These are phyloP conservation scores for Epicoccum nigrum DNA, from an alignment of 2,329 filamentous ascomycete species.

Conservation along the genomic window DNA sequence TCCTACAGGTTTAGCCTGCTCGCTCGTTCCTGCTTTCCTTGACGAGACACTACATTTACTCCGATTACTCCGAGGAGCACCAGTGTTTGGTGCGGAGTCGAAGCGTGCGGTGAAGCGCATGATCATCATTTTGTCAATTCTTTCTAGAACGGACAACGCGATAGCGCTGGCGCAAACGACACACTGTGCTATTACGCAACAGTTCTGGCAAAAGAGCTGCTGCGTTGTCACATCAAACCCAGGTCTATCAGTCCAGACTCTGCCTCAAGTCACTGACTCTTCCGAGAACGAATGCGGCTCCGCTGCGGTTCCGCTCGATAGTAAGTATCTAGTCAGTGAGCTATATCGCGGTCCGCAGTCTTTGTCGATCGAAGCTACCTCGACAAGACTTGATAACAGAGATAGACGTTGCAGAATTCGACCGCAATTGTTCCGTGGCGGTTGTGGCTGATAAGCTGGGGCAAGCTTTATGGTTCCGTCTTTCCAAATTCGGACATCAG, in stretches of 20 bases:
- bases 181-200: slow-evolving; percentile 7
- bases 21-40: neutral
- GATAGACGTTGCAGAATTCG: slow-evolving; percentile 22
- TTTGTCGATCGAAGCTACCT: slow-evolving; percentile 9
- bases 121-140: neutral
- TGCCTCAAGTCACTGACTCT: neutral
- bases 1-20: neutral
- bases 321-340: neutral
- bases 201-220: neutral
- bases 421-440: slow-evolving; percentile 19
- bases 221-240: neutral
- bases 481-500: slow-evolving; percentile 38
- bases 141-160: neutral
- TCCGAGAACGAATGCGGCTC: neutral
- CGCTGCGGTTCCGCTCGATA: slow-evolving; percentile 2
- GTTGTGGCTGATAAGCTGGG: slow-evolving; percentile 25
- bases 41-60: slow-evolving; percentile 1
- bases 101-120: slow-evolving; percentile 4
- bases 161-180: neutral
- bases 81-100: slow-evolving; percentile 7
- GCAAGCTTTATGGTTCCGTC: slow-evolving; percentile 22
- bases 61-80: slow-evolving; percentile 1
- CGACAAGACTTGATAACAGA: slow-evolving; percentile 19
- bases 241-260: neutral
- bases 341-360: neutral